Base-by-base conservation (phyloP, 2,329 filamentous ascomycete genomes). In the Fusarium sp. region DNA sequence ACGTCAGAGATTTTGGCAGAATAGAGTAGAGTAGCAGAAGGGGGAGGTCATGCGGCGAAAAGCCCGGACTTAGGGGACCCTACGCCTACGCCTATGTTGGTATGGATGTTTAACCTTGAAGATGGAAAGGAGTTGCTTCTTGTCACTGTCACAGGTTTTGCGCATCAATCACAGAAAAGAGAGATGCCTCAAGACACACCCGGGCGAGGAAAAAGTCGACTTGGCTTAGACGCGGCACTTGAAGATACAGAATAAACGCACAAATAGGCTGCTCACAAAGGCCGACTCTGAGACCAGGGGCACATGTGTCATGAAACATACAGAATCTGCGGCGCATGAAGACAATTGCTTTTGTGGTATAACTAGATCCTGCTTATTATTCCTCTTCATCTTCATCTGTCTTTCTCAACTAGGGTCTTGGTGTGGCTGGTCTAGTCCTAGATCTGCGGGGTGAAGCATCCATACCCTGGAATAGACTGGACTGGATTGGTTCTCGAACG, bases 91-190 rank as follows among this genome's bases (percentile, higher is more conserved):
- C 12, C 33, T 37, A 46, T 44, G 41, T 23, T 42, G n/a, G 39
- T 23, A 42, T n/a, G 37, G 37, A 29, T 25, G 49, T 54, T 41
- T 29, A 54, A 54, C 35, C 49, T 54, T 18, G 49, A 27, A 27
- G 49, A 54, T 54, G 49, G 35, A 41, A 41, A 54, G 35, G 49
- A 54, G 49, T 12, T 41, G 49, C 49, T 38, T 37, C 23, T 16
- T 16, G 45, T 49, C 31, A 49, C 11, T 10, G 45, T 15, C 48
- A 38, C 23, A n/a, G 42, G 18, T 45, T 68, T 76, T 51, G 73
- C 74, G 75, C 75, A 73, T 75, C 73, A 77, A 77, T 76, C 76
- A 75, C 69, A 70, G 66, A 60, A 51, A 41, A 25, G 46, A 52
- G 25, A 35, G 29, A 33, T 33, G 52, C 48, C 38, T 29, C 51